Evolutionary conservation across 345 rosid species (phyloP), one percentile per base, ranked within the genome.

Genomic region (Euphorbia pulcherrima): DNA sequence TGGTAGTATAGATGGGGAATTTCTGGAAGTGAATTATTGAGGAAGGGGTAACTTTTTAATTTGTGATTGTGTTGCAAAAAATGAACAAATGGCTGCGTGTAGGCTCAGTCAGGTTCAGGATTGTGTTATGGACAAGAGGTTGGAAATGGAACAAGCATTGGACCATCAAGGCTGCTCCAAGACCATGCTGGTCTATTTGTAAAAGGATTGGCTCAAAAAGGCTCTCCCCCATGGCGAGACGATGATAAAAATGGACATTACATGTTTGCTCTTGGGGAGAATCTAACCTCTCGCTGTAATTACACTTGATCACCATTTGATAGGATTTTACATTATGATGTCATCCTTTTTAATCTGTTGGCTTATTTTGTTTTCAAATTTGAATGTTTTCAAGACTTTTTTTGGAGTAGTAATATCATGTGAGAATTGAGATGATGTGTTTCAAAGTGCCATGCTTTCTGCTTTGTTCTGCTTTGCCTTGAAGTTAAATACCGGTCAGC

Each of bases 241-340:
- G 90, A 84, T 81, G 88, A 85, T 84, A 88, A 88, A 83, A 90
- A 88, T 75, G 92, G 90, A 44, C 88, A 84, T 82, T 87, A 82
- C 86, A 71, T 82, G 79, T 87, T 85, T 81, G 84, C 82, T 21
- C 74, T 84, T 51, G 89, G 89, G 80, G 90, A 87, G 74, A 85
- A 87, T 81, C 78, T 87, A 80, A 83, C 90, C 41, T 72, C 85
- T 75, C 90, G 87, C 79, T 87, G 92, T 87, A 87, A 83, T 79
- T 78, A 77, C 81, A 66, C 85, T 83, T 64, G 54, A 81, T 72
- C 80, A 75, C 80, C 76, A 60, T 77, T 78, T 46, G 69, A 56
- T 69, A 64, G 72, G 72, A 55, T 67, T 21, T 55, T 76, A 59
- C 68, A 58, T 60, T n/a, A 27, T 67, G 41, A n/a, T n/a, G 29